These are phyloP conservation scores for Babesia caballi DNA, from an alignment of 169 alveolate species.

Conservation along the genomic window DNA sequence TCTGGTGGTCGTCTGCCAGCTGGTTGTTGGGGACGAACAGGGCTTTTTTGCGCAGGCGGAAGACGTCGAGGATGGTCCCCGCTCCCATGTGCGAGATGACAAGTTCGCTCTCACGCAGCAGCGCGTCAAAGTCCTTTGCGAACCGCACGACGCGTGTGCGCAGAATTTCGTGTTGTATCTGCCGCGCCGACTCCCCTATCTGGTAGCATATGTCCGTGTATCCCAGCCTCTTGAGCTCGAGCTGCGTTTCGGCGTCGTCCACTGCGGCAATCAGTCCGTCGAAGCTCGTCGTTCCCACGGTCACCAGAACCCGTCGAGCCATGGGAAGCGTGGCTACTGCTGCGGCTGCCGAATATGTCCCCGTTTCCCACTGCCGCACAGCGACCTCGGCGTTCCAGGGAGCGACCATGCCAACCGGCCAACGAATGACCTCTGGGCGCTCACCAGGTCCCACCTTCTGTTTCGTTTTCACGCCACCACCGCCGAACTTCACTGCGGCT, in stretches of 20 bases:
- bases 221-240: conserved; percentile 39
- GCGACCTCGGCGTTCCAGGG: neutral
- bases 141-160: conserved; percentile 40
- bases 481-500: no score
- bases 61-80: conserved; percentile 80
- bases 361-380: neutral
- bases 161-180: neutral
- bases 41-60: conserved; percentile 73
- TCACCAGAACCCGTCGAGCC: conserved; percentile 39
- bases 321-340: neutral
- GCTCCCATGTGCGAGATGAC: conserved; percentile 85
- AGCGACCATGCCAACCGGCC: neutral
- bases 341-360: neutral
- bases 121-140: conserved; percentile 60
- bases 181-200: conserved; percentile 16
- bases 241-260: conserved; percentile 33
- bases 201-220: conserved; percentile 52
- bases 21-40: conserved; percentile 77
- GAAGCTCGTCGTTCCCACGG: conserved; percentile 64
- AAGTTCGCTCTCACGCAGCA: conserved; percentile 67
- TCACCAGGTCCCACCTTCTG: neutral
- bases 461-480: neutral
- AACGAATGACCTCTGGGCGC: neutral
- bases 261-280: conserved; percentile 37
- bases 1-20: conserved; percentile 80